Conservation (phyloP, 164 flowering plant species). For the Magnolia officinalis region DNA sequence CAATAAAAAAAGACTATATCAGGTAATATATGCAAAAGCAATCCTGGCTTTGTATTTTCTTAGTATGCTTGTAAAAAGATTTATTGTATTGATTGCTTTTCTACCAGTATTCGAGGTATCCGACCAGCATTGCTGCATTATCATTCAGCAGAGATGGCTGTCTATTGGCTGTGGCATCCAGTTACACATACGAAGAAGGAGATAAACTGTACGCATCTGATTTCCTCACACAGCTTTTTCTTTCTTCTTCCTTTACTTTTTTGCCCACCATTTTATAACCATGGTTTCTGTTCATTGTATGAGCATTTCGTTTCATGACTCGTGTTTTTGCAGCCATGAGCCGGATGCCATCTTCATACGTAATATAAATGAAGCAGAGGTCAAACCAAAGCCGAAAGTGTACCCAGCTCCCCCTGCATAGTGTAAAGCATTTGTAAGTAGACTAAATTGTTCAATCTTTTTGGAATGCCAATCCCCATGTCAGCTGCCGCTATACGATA, state of each 20-base stretch:
- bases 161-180: slow-evolving; percentile 89
- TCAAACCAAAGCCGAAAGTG: slow-evolving; percentile 92
- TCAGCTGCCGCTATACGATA: not conserved
- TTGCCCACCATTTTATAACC: no score
- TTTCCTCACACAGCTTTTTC: not conserved
- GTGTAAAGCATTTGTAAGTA: not conserved
- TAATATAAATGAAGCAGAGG: slow-evolving; percentile 89
- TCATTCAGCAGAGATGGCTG: slow-evolving; percentile 97
- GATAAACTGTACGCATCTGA: slow-evolving; percentile 62
- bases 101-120: slow-evolving; percentile 76
- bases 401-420: slow-evolving; percentile 47
- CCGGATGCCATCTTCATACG: slow-evolving; percentile 88
- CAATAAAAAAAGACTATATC: slow-evolving; percentile 95
- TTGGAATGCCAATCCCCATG: not conserved
- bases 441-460: not conserved
- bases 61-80: not conserved
- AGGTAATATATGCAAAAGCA: slow-evolving; percentile 38
- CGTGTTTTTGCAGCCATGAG: slow-evolving; percentile 66
- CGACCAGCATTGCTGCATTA: slow-evolving; percentile 84
- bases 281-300: slow-evolving; percentile 1
- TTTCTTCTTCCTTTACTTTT: not conserved
- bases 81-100: not conserved
- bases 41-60: not conserved
- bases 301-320: not conserved
- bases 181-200: slow-evolving; percentile 96